Conservation (phyloP, 2,329 filamentous ascomycete genomes). For the Pseudogymnoascus sp. region DNA sequence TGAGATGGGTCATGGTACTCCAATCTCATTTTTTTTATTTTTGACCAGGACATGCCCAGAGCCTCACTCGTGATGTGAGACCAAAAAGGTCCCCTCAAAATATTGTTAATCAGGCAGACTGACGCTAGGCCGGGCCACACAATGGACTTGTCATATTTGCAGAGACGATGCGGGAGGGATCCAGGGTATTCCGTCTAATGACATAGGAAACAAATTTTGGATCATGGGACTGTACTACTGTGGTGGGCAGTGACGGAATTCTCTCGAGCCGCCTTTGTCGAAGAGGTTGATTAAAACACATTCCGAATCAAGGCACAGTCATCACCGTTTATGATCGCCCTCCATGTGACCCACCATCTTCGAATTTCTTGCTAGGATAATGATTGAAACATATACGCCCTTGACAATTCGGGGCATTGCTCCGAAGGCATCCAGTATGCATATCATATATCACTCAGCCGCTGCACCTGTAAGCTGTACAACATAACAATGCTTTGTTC, state of each 20-base stretch:
- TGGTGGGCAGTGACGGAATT: background rate
- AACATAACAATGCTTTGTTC: slow-evolving; percentile 5
- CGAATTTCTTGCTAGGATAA: background rate
- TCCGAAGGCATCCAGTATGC: background rate
- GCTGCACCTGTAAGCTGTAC: background rate
- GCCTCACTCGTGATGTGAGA: slow-evolving; percentile 1
- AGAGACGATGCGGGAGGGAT: background rate
- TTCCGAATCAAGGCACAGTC: background rate
- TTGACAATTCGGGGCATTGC: background rate
- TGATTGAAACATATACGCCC: background rate
- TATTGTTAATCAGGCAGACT: background rate
- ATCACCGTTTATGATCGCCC: slow-evolving; percentile 1
- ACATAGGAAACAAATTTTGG: background rate
- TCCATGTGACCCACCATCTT: background rate
- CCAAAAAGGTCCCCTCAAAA: background rate
- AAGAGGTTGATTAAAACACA: background rate
- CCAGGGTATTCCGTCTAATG: background rate
- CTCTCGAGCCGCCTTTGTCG: background rate
- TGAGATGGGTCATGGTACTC: background rate
- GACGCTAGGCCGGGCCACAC: background rate
- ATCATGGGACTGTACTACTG: background rate
- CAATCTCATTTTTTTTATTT: background rate
- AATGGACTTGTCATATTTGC: slow-evolving; percentile 6
- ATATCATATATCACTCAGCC: background rate
- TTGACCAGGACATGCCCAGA: background rate